phyloP scores from a whole-genome alignment of 1,284 basidiomycete genomes.

The Melanopsichium pennsylvanicum region DNA sequence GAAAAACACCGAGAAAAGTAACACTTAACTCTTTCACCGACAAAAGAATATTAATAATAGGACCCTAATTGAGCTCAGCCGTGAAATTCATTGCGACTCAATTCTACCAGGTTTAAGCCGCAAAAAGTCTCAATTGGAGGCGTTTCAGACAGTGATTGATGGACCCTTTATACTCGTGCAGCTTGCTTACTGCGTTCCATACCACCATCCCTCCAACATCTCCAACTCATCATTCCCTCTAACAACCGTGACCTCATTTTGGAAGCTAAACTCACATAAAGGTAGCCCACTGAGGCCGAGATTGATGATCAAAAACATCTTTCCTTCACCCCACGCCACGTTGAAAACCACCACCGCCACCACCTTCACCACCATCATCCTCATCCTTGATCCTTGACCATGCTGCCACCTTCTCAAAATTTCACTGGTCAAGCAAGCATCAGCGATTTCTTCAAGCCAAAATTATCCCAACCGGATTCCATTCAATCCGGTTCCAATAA shows the following conservation, averaged over 20 bases:
- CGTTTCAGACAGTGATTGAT: constrained; percentile 11
- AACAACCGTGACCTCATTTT: neutral
- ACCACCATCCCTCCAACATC: neutral
- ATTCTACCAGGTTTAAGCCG: no score
- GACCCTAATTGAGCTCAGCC: constrained; percentile 15
- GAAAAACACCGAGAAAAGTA: constrained; percentile 13
- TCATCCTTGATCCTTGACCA: neutral
- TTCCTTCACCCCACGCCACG: neutral
- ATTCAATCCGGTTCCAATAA: constrained; percentile 1
- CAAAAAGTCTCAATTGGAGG: constrained; percentile 6
- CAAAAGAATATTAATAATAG: no score
- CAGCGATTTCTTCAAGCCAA: constrained; percentile 52
- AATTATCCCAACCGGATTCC: constrained; percentile 40
- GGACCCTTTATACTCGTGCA: neutral
- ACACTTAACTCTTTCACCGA: constrained; percentile 11
- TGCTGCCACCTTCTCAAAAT: constrained; percentile 32
- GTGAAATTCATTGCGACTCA: constrained; percentile 21
- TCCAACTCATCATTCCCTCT: no score
- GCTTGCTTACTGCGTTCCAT: neutral
- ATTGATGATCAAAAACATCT: neutral
- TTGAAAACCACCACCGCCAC: neutral
- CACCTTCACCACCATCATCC: no score
- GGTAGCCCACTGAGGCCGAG: neutral
- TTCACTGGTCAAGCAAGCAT: constrained; percentile 29
- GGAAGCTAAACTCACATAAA: no score